Evolutionary conservation across 1,284 basidiomycete species (phyloP).

Genomic region (Moesziomyces antarcticus): DNA sequence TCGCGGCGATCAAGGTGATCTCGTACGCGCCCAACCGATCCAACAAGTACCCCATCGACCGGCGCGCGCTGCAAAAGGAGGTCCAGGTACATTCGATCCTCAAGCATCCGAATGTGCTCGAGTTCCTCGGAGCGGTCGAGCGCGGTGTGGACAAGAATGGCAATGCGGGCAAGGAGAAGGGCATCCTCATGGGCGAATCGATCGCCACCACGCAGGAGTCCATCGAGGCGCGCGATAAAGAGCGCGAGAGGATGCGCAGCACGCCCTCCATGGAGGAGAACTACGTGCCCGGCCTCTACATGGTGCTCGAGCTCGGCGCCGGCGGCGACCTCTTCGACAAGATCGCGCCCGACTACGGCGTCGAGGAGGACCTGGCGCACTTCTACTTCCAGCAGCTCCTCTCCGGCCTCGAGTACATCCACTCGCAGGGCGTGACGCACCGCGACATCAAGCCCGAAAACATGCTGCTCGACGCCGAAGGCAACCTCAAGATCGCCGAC

Average conservation of each 20-base stretch:
- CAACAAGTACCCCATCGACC: slow-evolving; percentile 61
- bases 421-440: slow-evolving; percentile 74
- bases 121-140: slow-evolving; percentile 78
- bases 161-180: slow-evolving; percentile 41
- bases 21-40: slow-evolving; percentile 60
- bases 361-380: slow-evolving; percentile 88
- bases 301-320: slow-evolving; percentile 89
- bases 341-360: slow-evolving; percentile 86
- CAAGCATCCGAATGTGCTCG: slow-evolving; percentile 84
- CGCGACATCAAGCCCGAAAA: slow-evolving; percentile 71
- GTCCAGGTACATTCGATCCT: slow-evolving; percentile 88
- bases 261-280: slow-evolving; percentile 50
- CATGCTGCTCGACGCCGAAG: slow-evolving; percentile 71
- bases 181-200: slow-evolving; percentile 49
- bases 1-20: slow-evolving; percentile 66
- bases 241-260: slow-evolving; percentile 39
- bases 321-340: slow-evolving; percentile 98
- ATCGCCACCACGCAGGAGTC: slow-evolving; percentile 71
- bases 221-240: slow-evolving; percentile 68
- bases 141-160: slow-evolving; percentile 43
- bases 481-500: slow-evolving; percentile 86
- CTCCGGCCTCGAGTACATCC: slow-evolving; percentile 79
- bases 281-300: slow-evolving; percentile 76
- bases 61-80: slow-evolving; percentile 77
- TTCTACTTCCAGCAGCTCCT: slow-evolving; percentile 91